Base-by-base conservation (phyloP, 164 flowering plant genomes). In the Vitis rotundifolia region DNA sequence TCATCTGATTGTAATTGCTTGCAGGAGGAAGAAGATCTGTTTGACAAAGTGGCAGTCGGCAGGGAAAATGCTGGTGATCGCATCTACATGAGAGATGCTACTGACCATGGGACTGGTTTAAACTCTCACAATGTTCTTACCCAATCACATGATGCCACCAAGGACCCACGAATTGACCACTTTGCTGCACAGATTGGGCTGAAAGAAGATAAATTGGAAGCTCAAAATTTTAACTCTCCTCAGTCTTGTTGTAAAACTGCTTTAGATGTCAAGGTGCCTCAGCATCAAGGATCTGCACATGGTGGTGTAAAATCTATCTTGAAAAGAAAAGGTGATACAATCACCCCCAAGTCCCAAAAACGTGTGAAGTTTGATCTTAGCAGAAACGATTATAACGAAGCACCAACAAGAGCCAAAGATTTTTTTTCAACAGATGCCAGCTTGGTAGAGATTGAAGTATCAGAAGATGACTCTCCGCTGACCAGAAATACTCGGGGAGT, bases 21-120 rank as follows among this genome's bases (percentile, higher is more conserved):
- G 59, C 57, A 69, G 72, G 66, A 61, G 51, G 72, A 69, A 26
- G 72, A 69, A 69, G 72, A 69, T 59, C 13, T 12, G 50, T 69
- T 19, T 62, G 72, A 69, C 72, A 69, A 60, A 28, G 66, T 69
- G 54, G 72, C 72, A 11, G 0, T 19, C 9, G 72, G 66, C 55
- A 61, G 50, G 31, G 72, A 69, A 61, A 50, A 60, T 53, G 65
- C 56, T 15, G 29, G 59, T 10, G 72, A 69, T 29, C 28, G 49
- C 12, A 29, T 61, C 10, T 61, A 69, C 54, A 52, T 69, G 66
- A 69, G n/a, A 26, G 72, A 69, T 31, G 58, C n/a, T 26, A 51
- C 16, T 61, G 54, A 60, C 9, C 4, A 14, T 13, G 58, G n/a
- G 19, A 4, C 66, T 31, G 3, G 12, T 37, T 37, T 54, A 9